Percentiles rank a stretch among this genome's conserved stretches.
phyloP scores from a whole-genome alignment of 2,329 filamentous ascomycete genomes.

The Aspergillus thermomutatus region DNA sequence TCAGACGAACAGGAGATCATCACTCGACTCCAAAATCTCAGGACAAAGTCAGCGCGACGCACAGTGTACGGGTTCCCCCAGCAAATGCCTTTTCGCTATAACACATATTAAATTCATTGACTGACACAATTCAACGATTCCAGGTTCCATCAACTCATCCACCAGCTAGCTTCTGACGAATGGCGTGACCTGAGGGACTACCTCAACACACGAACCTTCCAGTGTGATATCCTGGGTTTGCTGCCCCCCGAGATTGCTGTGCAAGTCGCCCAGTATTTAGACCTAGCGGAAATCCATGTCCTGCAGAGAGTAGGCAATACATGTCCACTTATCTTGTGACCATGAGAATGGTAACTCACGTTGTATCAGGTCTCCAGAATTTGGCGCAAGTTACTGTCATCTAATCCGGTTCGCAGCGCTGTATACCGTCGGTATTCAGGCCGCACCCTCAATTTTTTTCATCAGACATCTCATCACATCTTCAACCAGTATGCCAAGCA shows the following conservation, averaged over 20 bases:
- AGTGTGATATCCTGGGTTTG: slow-evolving; percentile 31
- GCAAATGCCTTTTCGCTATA: not conserved
- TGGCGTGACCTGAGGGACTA: slow-evolving; percentile 28
- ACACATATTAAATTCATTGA: not conserved
- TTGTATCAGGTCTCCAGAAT: slow-evolving; percentile 30
- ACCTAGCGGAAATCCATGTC: slow-evolving; percentile 25
- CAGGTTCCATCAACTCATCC: slow-evolving; percentile 29
- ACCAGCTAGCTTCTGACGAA: slow-evolving; percentile 25
- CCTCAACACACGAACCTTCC: slow-evolving; percentile 20
- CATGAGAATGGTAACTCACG: not conserved
- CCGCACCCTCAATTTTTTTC: not conserved
- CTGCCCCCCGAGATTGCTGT: slow-evolving; percentile 33
- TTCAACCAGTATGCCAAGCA: slow-evolving; percentile 20
- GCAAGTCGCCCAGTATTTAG: slow-evolving; percentile 24
- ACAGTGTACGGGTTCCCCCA: slow-evolving; percentile 2
- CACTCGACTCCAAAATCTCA: slow-evolving; percentile 1
- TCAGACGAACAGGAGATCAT: slow-evolving; percentile 1
- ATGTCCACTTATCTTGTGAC: not conserved
- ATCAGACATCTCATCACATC: not conserved
- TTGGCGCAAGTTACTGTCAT: slow-evolving; percentile 32
- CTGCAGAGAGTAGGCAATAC: slow-evolving; percentile 25
- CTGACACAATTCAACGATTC: not conserved
- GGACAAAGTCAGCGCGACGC: slow-evolving; percentile 1
- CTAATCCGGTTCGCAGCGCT: slow-evolving; percentile 14
- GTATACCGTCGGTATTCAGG: slow-evolving; percentile 16